Evolutionary conservation across 164 flowering plant species (phyloP), one percentile per base, ranked within the genome.

Genomic region (Taxillus chinensis): DNA sequence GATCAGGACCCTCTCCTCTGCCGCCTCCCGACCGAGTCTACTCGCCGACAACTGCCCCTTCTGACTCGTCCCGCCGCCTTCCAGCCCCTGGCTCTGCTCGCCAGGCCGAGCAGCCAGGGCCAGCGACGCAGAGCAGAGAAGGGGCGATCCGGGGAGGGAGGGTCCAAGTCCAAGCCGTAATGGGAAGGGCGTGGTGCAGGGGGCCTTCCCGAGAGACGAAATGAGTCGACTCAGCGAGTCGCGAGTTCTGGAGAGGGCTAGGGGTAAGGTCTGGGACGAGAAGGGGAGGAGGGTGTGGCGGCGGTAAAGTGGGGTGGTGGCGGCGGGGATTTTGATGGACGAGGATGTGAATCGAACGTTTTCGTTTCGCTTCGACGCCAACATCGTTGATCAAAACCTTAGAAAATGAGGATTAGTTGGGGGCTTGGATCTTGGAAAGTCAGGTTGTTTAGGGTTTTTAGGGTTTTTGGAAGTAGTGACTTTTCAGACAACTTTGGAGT

Each of bases 1-100:
- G 1, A 90, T 91, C 82, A 95, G 67, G 56, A 90, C 97, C 73
- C 97, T 83, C 86, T 93, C 99, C 66, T 90, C 88, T 37, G 77
- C 81, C 37, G 77, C 81, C 57, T 77, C 80, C 58, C 70, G 70
- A 42, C 71, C 76, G 17, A 48, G 69, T 16, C 76, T 65, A 17
- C 77, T 67, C 50, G 66, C 60, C 43, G 59, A 17, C 7, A 50
- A 43, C 54, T 70, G 69, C 27, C 68, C 49, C 46, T 43, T 43
- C 46, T 43, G 46, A 43, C 46, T 43, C 10, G 46, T 6, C 7
- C 8, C 46, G 46, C 46, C 46, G 8, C 10, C 51, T 63, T 37
- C 37, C 73, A 67, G 62, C 50, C 68, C 39, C 70, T 72, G 78
- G 69, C 63, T 64, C 71, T 73, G 55, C 57, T 73, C 78, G 7